These are phyloP conservation scores for Vararia minispora DNA, from an alignment of 768 basidiomycete species.

Conservation along the genomic window DNA sequence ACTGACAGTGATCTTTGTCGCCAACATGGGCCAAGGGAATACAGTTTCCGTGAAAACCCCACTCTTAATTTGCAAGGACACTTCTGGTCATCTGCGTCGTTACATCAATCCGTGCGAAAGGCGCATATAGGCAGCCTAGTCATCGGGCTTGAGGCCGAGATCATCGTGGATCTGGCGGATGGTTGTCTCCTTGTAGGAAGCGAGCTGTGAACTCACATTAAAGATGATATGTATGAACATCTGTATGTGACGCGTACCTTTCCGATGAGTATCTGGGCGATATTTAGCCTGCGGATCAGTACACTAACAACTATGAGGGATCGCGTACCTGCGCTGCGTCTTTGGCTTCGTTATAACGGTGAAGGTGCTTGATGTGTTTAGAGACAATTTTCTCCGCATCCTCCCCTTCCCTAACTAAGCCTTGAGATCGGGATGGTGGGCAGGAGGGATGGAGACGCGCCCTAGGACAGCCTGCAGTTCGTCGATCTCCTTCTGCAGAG, in stretches of 20 bases:
- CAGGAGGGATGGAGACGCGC: too few species aligned
- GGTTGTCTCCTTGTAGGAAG: conserved; percentile 54
- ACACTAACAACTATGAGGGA: not conserved
- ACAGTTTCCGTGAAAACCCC: too few species aligned
- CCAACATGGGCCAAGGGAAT: too few species aligned
- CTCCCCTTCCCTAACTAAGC: conserved; percentile 26
- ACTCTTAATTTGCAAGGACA: too few species aligned
- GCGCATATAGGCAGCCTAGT: conserved; percentile 29
- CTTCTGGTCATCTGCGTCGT: too few species aligned
- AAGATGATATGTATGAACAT: not conserved
- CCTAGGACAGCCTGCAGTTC: conserved; percentile 9
- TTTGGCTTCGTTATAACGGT: conserved; percentile 69
- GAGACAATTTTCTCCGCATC: conserved; percentile 48
- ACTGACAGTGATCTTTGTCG: too few species aligned
- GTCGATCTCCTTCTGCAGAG: conserved; percentile 9
- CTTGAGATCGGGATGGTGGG: too few species aligned
- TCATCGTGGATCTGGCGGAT: conserved; percentile 68
- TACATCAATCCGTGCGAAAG: too few species aligned
- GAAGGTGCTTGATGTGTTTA: conserved; percentile 54
- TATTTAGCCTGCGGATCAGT: not conserved
- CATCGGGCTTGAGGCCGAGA: conserved; percentile 47
- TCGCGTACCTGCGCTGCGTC: conserved; percentile 58
- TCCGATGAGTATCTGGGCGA: conserved; percentile 60
- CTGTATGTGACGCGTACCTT: conserved; percentile 33
- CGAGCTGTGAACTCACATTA: conserved; percentile 39